phyloP scores from a whole-genome alignment of 2,329 filamentous ascomycete species.

The Paracoccidioides lutzii region DNA sequence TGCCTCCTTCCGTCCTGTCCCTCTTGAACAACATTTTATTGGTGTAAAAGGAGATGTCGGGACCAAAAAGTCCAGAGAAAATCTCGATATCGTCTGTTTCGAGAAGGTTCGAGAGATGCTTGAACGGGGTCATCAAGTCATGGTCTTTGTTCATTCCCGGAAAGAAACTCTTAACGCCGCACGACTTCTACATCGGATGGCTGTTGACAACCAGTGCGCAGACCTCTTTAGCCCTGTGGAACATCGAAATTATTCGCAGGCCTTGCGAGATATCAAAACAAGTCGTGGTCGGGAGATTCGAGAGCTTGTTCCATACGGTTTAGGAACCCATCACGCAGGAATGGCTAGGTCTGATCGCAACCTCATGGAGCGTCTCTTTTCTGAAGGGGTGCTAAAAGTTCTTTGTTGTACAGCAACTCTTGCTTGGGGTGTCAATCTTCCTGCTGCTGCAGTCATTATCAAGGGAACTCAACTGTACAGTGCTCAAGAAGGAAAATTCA shows the following conservation, averaged over 20 bases:
- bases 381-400: slow-evolving; percentile 84
- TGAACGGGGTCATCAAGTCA: slow-evolving; percentile 81
- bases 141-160: slow-evolving; percentile 97
- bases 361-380: slow-evolving; percentile 85
- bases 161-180: slow-evolving; percentile 88
- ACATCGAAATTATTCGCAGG: slow-evolving; percentile 68
- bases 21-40: slow-evolving; percentile 92
- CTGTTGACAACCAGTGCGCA: slow-evolving; percentile 61
- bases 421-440: slow-evolving; percentile 97
- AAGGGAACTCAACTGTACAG: slow-evolving; percentile 97
- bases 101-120: slow-evolving; percentile 95
- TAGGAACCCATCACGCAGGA: slow-evolving; percentile 92
- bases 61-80: slow-evolving; percentile 69
- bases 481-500: slow-evolving; percentile 88
- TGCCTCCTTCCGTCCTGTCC: slow-evolving; percentile 85
- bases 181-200: slow-evolving; percentile 73
- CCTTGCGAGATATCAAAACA: slow-evolving; percentile 70
- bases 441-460: slow-evolving; percentile 91
- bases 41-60: slow-evolving; percentile 64
- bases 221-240: slow-evolving; percentile 72
- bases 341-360: slow-evolving; percentile 93
- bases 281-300: slow-evolving; percentile 77
- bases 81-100: slow-evolving; percentile 74
- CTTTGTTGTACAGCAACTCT: slow-evolving; percentile 96
- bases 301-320: slow-evolving; percentile 77